Evolutionary conservation across 2,329 filamentous ascomycete species (phyloP), one percentile per base, ranked within the genome.

Genomic region (Aspergillus sp.): DNA sequence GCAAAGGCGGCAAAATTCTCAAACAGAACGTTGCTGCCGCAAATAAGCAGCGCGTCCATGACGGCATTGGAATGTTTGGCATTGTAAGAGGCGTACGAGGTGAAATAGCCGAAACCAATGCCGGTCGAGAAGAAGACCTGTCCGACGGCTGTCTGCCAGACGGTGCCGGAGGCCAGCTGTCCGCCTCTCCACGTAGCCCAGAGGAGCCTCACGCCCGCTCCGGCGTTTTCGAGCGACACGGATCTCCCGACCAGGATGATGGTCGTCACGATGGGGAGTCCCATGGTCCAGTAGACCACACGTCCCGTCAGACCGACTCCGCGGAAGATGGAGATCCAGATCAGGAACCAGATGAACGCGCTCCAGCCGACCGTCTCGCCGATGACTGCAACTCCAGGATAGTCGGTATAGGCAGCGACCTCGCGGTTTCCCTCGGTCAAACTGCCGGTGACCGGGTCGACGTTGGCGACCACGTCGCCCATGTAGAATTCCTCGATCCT

Each of bases 271-370:
- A 84, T 82, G 0, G 82, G 81, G 4, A 84, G 63, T 1, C 80
- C 81, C 81, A 84, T 84, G n/a, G 81, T 84, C 65, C 81, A 82
- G 68, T 84, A 84, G 4, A 83, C 81, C 9, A 83, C 82, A 5
- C 81, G 76, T 2, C 81, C 81, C 2, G 81, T 84, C 54, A 82
- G 64, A 0, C 81, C 80, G 17, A 84, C 80, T 5, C 83, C 79
- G 32, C 80, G 78, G 65, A 84, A 82, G 58, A 85, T 83, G 58
- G 78, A 82, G 38, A 84, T 58, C 79, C 81, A 84, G 58, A 84
- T 77, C 1, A 84, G 65, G 61, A 85, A 81, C 80, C 81, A 83
- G 53, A 81, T 78, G 59, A 85, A 84, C 16, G 76, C 73, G 38
- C 75, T 78, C 82, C 81, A 84, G 10, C 77, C 81, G 2, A 82